A percentile compares a stretch with the other conserved stretches of the same genome.
Conservation (phyloP, 225 moss, liverwort and hornwort genomes). For the Rhytidiadelphus loreus region DNA sequence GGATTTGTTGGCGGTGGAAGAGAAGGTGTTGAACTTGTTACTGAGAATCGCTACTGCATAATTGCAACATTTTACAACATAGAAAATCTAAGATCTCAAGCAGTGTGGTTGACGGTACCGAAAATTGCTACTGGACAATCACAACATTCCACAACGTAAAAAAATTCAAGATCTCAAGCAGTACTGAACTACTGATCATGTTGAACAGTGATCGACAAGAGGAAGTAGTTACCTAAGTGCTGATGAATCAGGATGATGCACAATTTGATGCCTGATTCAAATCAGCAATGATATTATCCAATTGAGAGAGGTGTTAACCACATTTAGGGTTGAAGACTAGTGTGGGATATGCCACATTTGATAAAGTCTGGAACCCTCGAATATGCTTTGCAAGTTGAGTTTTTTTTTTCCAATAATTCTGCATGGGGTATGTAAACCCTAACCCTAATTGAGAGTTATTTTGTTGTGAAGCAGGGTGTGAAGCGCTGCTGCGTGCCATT, state of each 20-base stretch:
- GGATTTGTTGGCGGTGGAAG: background rate
- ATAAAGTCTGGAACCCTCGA: background rate
- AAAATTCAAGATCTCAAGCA: background rate
- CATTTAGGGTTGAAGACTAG: background rate
- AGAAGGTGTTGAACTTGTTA: background rate
- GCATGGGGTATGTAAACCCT: background rate
- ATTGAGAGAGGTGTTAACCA: background rate
- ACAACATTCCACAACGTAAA: background rate
- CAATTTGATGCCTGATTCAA: background rate
- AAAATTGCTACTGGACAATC: background rate
- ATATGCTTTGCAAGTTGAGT: background rate
- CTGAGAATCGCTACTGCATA: background rate
- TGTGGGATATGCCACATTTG: background rate
- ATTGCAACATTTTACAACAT: background rate
- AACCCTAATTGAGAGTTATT: background rate
- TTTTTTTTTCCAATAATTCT: background rate
- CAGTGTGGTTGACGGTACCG: background rate
- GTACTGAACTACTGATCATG: background rate
- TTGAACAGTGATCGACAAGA: background rate
- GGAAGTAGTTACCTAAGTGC: background rate
- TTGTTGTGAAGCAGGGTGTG: slow-evolving; percentile 20
- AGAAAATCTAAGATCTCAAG: background rate
- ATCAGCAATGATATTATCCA: background rate
- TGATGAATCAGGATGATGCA: background rate
- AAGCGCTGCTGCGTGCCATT: slow-evolving; percentile 25